Percentiles rank a stretch among this genome's conserved stretches.
These are phyloP conservation scores for Agroathelia rolfsii DNA, from an alignment of 1,284 basidiomycete genomes.

Conservation along the genomic window DNA sequence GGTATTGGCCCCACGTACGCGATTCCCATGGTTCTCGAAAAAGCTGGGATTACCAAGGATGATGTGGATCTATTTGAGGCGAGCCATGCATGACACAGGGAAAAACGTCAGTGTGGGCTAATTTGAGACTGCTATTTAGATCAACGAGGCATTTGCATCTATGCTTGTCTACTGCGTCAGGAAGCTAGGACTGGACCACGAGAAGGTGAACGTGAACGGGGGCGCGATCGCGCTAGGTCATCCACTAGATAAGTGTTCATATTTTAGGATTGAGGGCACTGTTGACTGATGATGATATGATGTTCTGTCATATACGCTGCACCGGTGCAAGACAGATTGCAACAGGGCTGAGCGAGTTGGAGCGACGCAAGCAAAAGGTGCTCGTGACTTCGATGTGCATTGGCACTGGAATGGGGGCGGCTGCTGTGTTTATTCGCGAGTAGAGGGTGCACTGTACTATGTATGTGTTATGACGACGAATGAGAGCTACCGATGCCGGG, in stretches of 20 bases:
- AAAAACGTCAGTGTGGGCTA: not conserved
- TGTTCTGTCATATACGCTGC: constrained; percentile 42
- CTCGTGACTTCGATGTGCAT: constrained; percentile 82
- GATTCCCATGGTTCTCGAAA: constrained; percentile 60
- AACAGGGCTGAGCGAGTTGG: constrained; percentile 78
- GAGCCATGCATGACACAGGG: constrained; percentile 9
- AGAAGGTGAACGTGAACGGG: constrained; percentile 83
- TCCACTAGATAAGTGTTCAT: constrained; percentile 67
- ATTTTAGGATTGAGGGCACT: constrained; percentile 9
- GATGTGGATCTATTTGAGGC: constrained; percentile 82
- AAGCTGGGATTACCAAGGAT: constrained; percentile 50
- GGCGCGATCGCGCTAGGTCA: constrained; percentile 86
- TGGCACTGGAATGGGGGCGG: constrained; percentile 85
- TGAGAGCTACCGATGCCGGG: too few relatives aligned
- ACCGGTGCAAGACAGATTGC: constrained; percentile 86
- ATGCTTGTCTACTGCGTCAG: constrained; percentile 80
- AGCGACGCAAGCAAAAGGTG: constrained; percentile 70
- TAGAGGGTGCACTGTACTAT: too few relatives aligned
- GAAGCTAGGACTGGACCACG: constrained; percentile 57
- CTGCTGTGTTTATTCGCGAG: constrained; percentile 60
- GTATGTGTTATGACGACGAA: too few relatives aligned
- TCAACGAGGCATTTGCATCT: constrained; percentile 90
- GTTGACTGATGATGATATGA: constrained; percentile 18
- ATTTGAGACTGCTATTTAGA: constrained; percentile 28
- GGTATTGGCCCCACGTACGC: constrained; percentile 72